Evolutionary conservation across 2,329 filamentous ascomycete genomes (phyloP).

Genomic region (Aspergillus persii): DNA sequence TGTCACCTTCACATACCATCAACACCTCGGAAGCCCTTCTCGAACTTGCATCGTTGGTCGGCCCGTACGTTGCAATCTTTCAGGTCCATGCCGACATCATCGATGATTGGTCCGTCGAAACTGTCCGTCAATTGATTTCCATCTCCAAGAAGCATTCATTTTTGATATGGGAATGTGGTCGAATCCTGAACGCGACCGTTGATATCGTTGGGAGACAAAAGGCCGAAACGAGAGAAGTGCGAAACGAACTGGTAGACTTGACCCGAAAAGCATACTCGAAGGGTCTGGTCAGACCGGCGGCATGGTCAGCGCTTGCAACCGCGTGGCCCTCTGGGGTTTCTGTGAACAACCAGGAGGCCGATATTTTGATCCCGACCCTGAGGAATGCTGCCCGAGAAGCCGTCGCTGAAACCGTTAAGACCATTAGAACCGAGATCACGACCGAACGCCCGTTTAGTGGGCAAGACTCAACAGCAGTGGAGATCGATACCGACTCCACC

Average conservation of each 20-base stretch:
- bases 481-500: conserved; percentile 16
- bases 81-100: conserved; percentile 64
- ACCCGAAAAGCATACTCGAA: conserved; percentile 40
- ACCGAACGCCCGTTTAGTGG: conserved; percentile 16
- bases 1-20: conserved; percentile 57
- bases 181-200: conserved; percentile 37
- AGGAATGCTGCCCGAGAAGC: conserved; percentile 42
- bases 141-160: conserved; percentile 39
- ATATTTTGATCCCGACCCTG: conserved; percentile 43
- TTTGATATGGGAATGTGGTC: conserved; percentile 42
- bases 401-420: conserved; percentile 37
- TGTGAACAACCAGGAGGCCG: conserved; percentile 37
- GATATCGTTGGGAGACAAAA: conserved; percentile 30
- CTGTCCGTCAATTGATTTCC: conserved; percentile 41
- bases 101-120: conserved; percentile 58
- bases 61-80: conserved; percentile 59
- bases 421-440: conserved; percentile 43
- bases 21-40: conserved; percentile 56
- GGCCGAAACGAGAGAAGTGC: conserved; percentile 28
- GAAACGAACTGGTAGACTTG: conserved; percentile 33
- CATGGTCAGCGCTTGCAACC: conserved; percentile 40
- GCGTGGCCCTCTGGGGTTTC: conserved; percentile 38
- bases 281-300: conserved; percentile 36
- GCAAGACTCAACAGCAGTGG: conserved; percentile 11
- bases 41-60: conserved; percentile 56